Evolutionary conservation across 345 rosid genomes (phyloP).

Genomic region (Eucalyptus urophylla): DNA sequence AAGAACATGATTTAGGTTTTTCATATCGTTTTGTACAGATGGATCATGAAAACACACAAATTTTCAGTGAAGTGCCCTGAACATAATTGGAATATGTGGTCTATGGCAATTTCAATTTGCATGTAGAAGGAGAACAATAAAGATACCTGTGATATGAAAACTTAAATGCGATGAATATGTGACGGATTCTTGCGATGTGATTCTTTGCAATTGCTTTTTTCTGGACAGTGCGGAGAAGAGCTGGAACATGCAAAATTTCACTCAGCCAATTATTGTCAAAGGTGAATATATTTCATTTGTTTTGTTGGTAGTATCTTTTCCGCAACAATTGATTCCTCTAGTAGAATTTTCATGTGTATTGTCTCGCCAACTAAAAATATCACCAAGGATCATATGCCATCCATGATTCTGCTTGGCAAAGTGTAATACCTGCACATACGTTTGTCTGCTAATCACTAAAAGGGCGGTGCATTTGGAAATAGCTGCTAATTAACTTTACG

Average conservation of each 20-base stretch:
- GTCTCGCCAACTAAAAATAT: neutral
- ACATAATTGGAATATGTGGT: neutral
- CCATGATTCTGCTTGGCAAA: fast-evolving
- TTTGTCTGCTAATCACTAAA: neutral
- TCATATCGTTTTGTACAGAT: neutral
- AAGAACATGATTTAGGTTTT: neutral
- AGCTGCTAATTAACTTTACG: neutral
- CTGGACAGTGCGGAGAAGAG: neutral
- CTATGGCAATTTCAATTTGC: fast-evolving
- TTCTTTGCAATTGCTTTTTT: neutral
- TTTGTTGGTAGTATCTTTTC: neutral
- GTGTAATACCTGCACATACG: neutral
- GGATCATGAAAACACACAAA: too few species aligned
- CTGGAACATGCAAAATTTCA: neutral
- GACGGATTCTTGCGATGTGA: fast-evolving
- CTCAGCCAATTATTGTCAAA: neutral
- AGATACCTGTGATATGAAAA: neutral
- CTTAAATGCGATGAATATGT: fast-evolving
- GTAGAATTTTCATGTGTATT: neutral
- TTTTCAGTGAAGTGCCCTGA: neutral
- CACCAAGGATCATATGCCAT: neutral
- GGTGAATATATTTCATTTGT: neutral
- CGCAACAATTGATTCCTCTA: neutral
- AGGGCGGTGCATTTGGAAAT: neutral
- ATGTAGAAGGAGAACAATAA: neutral